Base-by-base conservation (phyloP, 148 eudicot species). In the Beta vulgaris region DNA sequence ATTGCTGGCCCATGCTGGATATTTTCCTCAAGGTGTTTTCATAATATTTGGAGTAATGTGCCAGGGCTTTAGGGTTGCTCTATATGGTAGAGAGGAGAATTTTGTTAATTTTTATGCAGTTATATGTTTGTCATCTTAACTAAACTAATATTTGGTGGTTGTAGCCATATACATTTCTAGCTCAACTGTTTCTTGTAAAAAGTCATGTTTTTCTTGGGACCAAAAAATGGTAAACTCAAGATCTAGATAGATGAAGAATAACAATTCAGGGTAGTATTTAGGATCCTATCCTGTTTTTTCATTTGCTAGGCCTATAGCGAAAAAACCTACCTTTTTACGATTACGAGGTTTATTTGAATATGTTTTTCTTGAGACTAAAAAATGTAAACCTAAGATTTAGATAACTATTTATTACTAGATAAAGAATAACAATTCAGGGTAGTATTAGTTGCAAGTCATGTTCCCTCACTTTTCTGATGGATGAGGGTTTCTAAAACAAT, bases 31-130 rank as follows among this genome's bases (percentile, higher is more conserved):
- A 57, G 14, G 29, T 62, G 23, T 26, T 23, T 28, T 21, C 6
- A 18, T 55, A 15, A 51, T 3, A 12, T 10, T 32, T 32, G 4
- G 14, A 32, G 15, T 40, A 29, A 14, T 37, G 11, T 32, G n/a
- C 18, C 40, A 32, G 40, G 10, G 28, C 53, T 13, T 7, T 9
- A 28, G 18, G 39, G 14, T 59, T 21, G 1, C 1, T 73, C 10
- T 40, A 26, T 77, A n/a, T 54, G 46, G 65, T 39, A 48, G 48
- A 21, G 74, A 71, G 34, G 75, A 4, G 18, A 51, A 12, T 23
- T 53, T 10, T 68, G 63, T 31, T 19, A 8, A 53, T 46, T 25
- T 69, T 49, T 12, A 28, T 57, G 29, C 40, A 57, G 10, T 51
- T 64, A 9, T 74, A 42, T 54, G 9, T 42, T 51, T 65, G 49